Evolutionary conservation across 2,329 filamentous ascomycete species (phyloP).

Genomic region (Proliferodiscus dingleyae): DNA sequence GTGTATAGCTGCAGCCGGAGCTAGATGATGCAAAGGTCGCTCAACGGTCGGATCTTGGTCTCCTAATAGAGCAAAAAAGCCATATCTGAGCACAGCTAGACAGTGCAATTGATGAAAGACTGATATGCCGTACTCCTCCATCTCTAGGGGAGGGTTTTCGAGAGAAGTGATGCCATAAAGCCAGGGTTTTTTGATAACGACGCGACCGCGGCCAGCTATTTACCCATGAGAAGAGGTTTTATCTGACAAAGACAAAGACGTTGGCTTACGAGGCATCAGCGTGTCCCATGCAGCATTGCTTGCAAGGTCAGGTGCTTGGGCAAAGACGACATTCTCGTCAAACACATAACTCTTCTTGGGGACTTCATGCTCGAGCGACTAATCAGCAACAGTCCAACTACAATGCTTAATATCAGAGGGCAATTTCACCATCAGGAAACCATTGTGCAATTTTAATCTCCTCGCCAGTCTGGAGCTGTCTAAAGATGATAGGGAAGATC

Average conservation of each 20-base stretch:
- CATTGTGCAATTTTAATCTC: not conserved
- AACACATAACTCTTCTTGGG: not conserved
- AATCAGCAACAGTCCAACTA: not conserved
- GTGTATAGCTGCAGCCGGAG: conserved; percentile 4
- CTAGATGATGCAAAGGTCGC: not conserved
- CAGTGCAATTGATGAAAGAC: not conserved
- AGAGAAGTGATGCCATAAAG: not conserved
- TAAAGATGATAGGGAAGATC: not conserved
- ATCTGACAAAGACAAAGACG: not conserved
- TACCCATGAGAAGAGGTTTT: not conserved
- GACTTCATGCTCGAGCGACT: not conserved
- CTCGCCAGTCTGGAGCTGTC: not conserved
- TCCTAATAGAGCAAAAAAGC: not conserved
- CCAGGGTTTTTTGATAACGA: not conserved
- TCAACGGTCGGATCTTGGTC: not conserved
- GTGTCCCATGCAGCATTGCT: not conserved
- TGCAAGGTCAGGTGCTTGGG: not conserved
- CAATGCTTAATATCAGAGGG: not conserved
- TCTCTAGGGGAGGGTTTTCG: not conserved
- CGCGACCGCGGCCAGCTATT: not conserved
- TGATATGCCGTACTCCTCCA: not conserved
- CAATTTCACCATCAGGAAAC: not conserved
- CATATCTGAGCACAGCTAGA: not conserved
- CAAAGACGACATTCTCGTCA: not conserved
- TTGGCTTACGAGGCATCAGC: not conserved